These are phyloP conservation scores for Albizia julibrissin DNA, from an alignment of 306 rosid species.

Conservation along the genomic window DNA sequence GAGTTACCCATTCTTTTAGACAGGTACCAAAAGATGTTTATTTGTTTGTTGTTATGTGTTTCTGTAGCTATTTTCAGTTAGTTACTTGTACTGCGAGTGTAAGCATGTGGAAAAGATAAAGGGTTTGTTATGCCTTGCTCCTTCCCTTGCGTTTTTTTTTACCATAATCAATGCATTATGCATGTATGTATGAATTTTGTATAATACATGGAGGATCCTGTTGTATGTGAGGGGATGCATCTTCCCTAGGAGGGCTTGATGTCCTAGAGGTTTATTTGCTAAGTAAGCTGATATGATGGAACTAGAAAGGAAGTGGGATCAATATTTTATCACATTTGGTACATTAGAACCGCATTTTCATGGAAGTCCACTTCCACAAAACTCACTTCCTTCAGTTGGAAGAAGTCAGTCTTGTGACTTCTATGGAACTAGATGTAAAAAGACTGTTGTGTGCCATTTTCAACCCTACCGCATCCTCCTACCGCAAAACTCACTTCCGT, in stretches of 20 bases:
- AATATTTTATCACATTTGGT: too few species aligned
- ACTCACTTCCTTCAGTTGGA: too few species aligned
- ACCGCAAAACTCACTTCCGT: too few species aligned
- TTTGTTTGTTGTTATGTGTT: slow-evolving; percentile 45
- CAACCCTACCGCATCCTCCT: too few species aligned
- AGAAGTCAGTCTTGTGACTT: too few species aligned
- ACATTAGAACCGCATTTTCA: not conserved
- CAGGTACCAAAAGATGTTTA: slow-evolving; percentile 31
- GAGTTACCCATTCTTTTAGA: slow-evolving; percentile 49
- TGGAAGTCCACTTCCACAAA: too few species aligned
- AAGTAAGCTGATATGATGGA: not conserved
- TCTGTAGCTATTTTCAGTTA: slow-evolving; percentile 25
- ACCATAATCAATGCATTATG: too few species aligned
- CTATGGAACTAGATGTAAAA: too few species aligned
- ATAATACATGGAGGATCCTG: too few species aligned
- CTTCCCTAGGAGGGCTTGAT: too few species aligned
- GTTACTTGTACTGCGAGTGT: not conserved
- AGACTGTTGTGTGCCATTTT: too few species aligned
- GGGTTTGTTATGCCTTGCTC: not conserved
- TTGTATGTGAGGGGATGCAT: too few species aligned
- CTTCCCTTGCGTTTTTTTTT: not conserved
- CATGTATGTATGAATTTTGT: not conserved
- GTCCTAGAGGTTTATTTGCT: not conserved
- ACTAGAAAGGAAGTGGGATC: not conserved
- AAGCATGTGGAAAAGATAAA: not conserved